phyloP scores from a whole-genome alignment of 805 yeast species.

The Hagleromyces aurorensis region DNA sequence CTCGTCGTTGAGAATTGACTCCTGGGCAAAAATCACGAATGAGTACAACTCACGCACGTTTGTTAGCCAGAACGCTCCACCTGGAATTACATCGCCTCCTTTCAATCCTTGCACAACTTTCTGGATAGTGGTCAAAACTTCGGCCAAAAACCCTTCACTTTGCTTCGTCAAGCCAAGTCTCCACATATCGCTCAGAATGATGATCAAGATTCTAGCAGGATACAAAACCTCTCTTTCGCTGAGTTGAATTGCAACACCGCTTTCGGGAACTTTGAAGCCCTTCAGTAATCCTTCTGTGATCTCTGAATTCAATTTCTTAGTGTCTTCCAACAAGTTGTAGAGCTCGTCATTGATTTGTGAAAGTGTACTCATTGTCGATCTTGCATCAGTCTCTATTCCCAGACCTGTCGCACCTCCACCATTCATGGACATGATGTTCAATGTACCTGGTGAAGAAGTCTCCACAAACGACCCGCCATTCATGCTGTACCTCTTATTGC shows the following conservation, averaged over 20 bases:
- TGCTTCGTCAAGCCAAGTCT: conserved; percentile 88
- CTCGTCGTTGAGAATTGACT: conserved; percentile 81
- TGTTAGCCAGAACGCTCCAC: conserved; percentile 96
- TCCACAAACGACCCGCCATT: conserved; percentile 24
- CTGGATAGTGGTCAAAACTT: conserved; percentile 81
- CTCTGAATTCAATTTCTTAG: conserved; percentile 68
- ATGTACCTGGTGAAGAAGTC: conserved; percentile 14
- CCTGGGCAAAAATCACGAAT: conserved; percentile 89
- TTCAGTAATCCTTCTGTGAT: conserved; percentile 79
- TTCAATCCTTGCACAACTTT: conserved; percentile 68
- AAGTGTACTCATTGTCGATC: conserved; percentile 37
- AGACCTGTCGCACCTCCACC: conserved; percentile 10
- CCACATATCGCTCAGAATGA: conserved; percentile 96
- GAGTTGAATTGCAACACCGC: conserved; percentile 75
- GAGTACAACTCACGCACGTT: conserved; percentile 93
- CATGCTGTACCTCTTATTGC: conserved; percentile 27
- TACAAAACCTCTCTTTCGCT: conserved; percentile 86
- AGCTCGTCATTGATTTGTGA: conserved; percentile 71
- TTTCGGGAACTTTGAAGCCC: conserved; percentile 77
- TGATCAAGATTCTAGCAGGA: conserved; percentile 92
- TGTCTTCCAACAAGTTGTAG: conserved; percentile 61
- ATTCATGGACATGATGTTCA: conserved; percentile 16
- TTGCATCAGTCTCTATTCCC: conserved; percentile 34
- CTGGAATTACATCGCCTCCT: conserved; percentile 80
- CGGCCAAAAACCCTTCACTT: conserved; percentile 84